Evolutionary conservation across 1,139 yeast species (phyloP).

Genomic region (Meyerozyma sp.): DNA sequence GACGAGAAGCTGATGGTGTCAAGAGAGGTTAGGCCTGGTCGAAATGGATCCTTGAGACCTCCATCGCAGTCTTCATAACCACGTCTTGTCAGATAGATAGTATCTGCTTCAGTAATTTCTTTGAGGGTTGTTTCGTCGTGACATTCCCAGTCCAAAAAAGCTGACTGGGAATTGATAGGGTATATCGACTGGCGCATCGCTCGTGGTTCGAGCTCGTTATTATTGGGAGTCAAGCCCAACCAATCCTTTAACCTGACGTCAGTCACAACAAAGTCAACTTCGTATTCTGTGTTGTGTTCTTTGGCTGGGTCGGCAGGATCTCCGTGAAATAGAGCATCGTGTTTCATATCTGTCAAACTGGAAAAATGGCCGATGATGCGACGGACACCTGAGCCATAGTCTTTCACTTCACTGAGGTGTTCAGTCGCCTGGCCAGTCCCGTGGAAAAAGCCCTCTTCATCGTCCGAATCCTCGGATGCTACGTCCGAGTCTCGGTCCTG

Average conservation of each 20-base stretch:
- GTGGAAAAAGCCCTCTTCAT: neutral
- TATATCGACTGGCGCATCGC: neutral
- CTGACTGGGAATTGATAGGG: neutral
- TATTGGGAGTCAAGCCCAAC: no score
- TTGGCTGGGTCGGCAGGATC: no score
- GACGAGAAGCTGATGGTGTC: neutral
- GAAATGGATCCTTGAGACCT: neutral
- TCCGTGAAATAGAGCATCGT: no score
- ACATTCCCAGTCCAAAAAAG: neutral
- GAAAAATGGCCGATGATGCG: no score
- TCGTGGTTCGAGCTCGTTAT: neutral
- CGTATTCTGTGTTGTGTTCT: no score
- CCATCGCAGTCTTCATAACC: neutral
- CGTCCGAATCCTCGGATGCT: neutral
- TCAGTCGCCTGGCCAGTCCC: no score
- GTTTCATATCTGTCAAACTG: no score
- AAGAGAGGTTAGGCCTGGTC: neutral
- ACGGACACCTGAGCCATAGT: no score
- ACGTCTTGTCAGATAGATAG: neutral
- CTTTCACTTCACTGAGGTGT: no score
- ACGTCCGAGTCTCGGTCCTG: no score
- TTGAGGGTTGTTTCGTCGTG: neutral
- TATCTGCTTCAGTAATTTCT: neutral
- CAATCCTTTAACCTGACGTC: no score
- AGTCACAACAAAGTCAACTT: no score